phyloP scores from a whole-genome alignment of 352 stramenopile genomes.

The Phytophthora lateralis region DNA sequence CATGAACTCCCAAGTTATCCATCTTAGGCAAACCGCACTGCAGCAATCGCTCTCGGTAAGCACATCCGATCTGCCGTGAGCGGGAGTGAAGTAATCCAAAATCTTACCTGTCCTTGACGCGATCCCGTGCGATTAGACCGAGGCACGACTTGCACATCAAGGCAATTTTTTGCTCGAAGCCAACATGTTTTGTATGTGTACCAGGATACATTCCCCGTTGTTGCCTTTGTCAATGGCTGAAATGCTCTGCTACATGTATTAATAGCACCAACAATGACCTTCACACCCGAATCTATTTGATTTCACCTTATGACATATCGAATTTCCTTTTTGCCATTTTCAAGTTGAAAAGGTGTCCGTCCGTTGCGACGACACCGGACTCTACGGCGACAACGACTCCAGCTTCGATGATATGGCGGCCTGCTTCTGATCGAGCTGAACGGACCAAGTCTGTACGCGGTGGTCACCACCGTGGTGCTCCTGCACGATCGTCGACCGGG shows the following conservation, averaged over 20 bases:
- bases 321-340: too few relatives aligned
- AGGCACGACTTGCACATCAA: slow-evolving; percentile 5
- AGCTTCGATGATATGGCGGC: neutral
- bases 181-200: too few relatives aligned
- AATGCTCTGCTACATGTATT: too few relatives aligned
- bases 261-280: too few relatives aligned
- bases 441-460: neutral
- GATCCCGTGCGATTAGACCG: neutral
- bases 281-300: too few relatives aligned
- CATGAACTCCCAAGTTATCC: neutral
- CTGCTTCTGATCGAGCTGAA: neutral
- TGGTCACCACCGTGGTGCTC: neutral
- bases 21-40: neutral
- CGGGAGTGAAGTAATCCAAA: neutral
- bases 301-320: too few relatives aligned
- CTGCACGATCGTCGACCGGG: neutral
- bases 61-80: neutral
- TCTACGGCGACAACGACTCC: neutral
- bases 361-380: neutral
- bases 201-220: neutral
- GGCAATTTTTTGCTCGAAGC: neutral
- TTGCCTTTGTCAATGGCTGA: too few relatives aligned
- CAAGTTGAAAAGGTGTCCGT: too few relatives aligned
- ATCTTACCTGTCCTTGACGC: neutral
- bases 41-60: neutral